phyloP scores from a whole-genome alignment of 805 yeast genomes.

The Starmerella tilneyi region DNA sequence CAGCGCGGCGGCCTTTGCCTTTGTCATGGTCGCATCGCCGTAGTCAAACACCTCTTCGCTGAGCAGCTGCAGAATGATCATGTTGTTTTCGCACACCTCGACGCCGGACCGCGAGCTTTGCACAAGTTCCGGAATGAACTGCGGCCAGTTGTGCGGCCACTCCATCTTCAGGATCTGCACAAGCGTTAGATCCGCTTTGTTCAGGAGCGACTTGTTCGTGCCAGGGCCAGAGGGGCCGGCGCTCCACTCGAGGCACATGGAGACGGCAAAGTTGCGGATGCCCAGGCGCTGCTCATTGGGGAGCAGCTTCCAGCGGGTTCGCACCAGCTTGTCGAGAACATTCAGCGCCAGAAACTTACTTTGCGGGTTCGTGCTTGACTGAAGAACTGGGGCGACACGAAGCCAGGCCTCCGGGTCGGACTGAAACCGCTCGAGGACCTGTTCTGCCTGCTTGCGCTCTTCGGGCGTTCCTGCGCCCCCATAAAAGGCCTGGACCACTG shows the following conservation, averaged over 20 bases:
- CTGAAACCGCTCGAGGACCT: constrained; percentile 49
- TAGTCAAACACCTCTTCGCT: constrained; percentile 95
- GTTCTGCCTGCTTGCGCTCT: constrained; percentile 38
- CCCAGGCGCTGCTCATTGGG: constrained; percentile 86
- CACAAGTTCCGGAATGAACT: constrained; percentile 87
- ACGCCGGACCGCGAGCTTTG: constrained; percentile 71
- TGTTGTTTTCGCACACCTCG: constrained; percentile 95
- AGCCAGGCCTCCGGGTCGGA: constrained; percentile 96
- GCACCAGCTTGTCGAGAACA: constrained; percentile 78
- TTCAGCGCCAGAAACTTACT: constrained; percentile 87
- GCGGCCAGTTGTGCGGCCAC: constrained; percentile 99
- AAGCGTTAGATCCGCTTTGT: constrained; percentile 84
- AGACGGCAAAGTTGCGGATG: constrained; percentile 84
- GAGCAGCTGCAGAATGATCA: constrained; percentile 78
- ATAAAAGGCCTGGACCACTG: constrained; percentile 75
- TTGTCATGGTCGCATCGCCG: constrained; percentile 94
- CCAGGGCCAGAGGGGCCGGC: constrained; percentile 66
- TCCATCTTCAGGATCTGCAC: constrained; percentile 94
- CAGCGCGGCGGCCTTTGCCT: constrained; percentile 76
- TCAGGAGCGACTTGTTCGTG: constrained; percentile 69
- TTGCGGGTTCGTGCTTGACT: constrained; percentile 64
- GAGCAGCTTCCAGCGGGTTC: constrained; percentile 85
- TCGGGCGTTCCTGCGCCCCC: constrained; percentile 47
- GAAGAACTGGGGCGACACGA: constrained; percentile 78
- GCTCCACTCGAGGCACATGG: constrained; percentile 86